These are phyloP conservation scores for Incumbomyces delicatus DNA, from an alignment of 2,329 filamentous ascomycete species.

Conservation along the genomic window DNA sequence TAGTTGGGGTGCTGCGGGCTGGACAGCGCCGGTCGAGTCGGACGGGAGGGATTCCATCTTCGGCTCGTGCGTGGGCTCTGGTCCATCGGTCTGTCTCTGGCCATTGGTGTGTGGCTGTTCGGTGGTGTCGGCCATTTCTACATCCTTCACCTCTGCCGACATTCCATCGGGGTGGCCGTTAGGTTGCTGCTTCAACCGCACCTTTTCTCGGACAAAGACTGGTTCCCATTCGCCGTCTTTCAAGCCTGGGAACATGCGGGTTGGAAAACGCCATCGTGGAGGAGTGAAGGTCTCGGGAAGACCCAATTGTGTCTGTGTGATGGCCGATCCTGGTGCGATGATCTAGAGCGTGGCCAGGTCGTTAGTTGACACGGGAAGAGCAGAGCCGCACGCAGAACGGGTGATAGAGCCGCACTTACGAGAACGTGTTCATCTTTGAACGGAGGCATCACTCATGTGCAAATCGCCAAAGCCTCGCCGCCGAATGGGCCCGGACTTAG, in stretches of 20 bases:
- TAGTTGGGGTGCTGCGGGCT: conserved; percentile 6
- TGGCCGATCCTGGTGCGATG: conserved; percentile 64
- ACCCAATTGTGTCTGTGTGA: conserved; percentile 82
- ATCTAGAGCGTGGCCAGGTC: conserved; percentile 26
- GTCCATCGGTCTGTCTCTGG: neutral
- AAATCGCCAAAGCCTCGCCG: no score
- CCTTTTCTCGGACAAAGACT: conserved; percentile 58
- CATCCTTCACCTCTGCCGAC: conserved; percentile 18
- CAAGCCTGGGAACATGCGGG: conserved; percentile 79
- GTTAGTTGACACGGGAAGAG: no score
- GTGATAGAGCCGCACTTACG: conserved; percentile 25
- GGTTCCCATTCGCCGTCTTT: conserved; percentile 74
- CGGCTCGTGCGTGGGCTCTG: neutral
- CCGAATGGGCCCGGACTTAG: no score
- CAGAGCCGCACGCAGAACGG: no score
- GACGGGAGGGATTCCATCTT: conserved; percentile 1
- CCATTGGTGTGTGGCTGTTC: conserved; percentile 5
- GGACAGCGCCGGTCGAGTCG: conserved; percentile 5
- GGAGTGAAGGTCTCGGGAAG: conserved; percentile 85
- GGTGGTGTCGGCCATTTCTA: conserved; percentile 9
- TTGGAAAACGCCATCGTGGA: conserved; percentile 74
- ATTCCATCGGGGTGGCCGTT: conserved; percentile 9
- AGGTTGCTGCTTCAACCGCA: conserved; percentile 17
- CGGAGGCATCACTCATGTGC: conserved; percentile 34
- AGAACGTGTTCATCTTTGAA: conserved; percentile 46